phyloP scores from a whole-genome alignment of 1,284 basidiomycete species.

The Austroboletus niveus region DNA sequence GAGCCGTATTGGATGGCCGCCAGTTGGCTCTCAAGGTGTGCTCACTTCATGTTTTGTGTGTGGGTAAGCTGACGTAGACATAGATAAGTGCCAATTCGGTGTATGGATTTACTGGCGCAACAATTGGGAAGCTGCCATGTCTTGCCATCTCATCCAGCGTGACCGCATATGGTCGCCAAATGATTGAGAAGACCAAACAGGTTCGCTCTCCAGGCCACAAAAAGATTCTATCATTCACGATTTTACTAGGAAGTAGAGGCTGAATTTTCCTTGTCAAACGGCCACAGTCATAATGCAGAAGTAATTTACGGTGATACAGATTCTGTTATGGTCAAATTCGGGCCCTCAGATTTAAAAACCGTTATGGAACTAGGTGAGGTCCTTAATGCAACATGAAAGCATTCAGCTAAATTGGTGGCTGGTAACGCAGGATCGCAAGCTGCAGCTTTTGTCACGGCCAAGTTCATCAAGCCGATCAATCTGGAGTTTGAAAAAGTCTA shows the following conservation, averaged over 20 bases:
- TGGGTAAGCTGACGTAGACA: not conserved
- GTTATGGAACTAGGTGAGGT: slow-evolving; percentile 85
- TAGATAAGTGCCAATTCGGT: slow-evolving; percentile 97
- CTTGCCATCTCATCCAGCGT: slow-evolving; percentile 90
- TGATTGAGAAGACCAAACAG: slow-evolving; percentile 95
- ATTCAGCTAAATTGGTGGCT: not conserved
- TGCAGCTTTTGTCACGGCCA: slow-evolving; percentile 87
- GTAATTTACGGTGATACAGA: slow-evolving; percentile 98
- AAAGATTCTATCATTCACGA: not conserved
- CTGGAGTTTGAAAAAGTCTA: slow-evolving; percentile 99
- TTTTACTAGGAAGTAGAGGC: slow-evolving; percentile 76
- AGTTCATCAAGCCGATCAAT: slow-evolving; percentile 94
- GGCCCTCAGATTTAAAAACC: slow-evolving; percentile 77
- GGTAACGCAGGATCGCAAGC: slow-evolving; percentile 78
- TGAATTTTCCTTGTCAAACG: slow-evolving; percentile 84
- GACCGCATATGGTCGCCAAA: slow-evolving; percentile 92
- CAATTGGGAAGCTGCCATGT: slow-evolving; percentile 92
- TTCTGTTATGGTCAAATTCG: slow-evolving; percentile 97
- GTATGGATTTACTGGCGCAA: slow-evolving; percentile 96
- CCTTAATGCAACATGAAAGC: not conserved
- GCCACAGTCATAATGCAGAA: slow-evolving; percentile 81
- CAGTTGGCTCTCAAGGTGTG: slow-evolving; percentile 88
- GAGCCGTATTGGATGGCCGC: slow-evolving; percentile 91
- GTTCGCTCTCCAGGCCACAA: slow-evolving; percentile 38
- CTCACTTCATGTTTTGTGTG: not conserved